Percentiles rank a stretch among this genome's conserved stretches.
phyloP scores from a whole-genome alignment of 2,329 filamentous ascomycete genomes.

The Pseudophaeomoniella oleicola region DNA sequence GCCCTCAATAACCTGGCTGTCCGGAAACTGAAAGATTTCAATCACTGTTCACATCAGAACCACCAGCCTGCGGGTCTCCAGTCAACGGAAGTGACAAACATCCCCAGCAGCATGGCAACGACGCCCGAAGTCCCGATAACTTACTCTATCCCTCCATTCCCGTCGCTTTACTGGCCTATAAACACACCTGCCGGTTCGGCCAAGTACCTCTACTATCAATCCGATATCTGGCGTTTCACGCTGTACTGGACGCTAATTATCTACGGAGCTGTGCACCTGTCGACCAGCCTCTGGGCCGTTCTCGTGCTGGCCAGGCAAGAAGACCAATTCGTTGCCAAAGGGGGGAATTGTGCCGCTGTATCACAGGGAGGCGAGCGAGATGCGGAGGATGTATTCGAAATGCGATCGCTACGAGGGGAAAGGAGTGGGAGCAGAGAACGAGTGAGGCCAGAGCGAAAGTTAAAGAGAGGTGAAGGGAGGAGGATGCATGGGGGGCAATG shows the following conservation, averaged over 20 bases:
- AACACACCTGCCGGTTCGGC: constrained; percentile 40
- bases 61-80: too few relatives aligned
- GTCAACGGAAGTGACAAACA: too few relatives aligned
- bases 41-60: too few relatives aligned
- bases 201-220: constrained; percentile 55
- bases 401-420: background rate
- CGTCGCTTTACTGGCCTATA: constrained; percentile 66
- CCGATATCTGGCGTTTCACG: constrained; percentile 78
- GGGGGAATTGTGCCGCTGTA: constrained; percentile 6
- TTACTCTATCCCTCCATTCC: constrained; percentile 60
- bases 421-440: background rate
- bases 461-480: constrained; percentile 11
- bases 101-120: too few relatives aligned
- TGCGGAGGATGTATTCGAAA: constrained; percentile 6
- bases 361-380: constrained; percentile 5
- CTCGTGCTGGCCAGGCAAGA: constrained; percentile 42
- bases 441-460: constrained; percentile 1
- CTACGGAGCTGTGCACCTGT: constrained; percentile 59
- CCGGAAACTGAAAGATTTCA: too few relatives aligned
- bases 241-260: constrained; percentile 73
- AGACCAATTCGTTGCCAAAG: constrained; percentile 7
- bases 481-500: constrained; percentile 7
- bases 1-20: too few relatives aligned
- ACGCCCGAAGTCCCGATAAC: background rate
- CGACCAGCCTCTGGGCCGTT: constrained; percentile 57